Evolutionary conservation across 1,139 yeast species (phyloP).

Genomic region (Candida labiduridarum): DNA sequence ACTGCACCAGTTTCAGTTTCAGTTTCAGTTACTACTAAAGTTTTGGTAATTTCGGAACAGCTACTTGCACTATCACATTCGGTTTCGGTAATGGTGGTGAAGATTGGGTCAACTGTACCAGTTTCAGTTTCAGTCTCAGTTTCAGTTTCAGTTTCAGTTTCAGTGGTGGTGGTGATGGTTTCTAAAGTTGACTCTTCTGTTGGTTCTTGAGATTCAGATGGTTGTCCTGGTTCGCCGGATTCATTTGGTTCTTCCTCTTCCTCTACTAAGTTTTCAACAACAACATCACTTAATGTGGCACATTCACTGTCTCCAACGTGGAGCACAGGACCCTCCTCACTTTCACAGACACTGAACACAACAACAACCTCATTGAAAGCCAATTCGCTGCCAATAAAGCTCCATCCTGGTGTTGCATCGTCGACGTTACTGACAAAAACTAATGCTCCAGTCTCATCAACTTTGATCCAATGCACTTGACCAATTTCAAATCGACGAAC

Average conservation of each 20-base stretch:
- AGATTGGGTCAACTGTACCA: not conserved
- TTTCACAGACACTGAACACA: not conserved
- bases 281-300: not conserved
- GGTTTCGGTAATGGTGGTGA: constrained; percentile 7
- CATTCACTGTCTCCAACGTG: not conserved
- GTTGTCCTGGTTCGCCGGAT: constrained; percentile 8
- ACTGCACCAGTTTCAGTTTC: no score
- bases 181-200: constrained; percentile 7
- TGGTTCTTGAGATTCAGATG: constrained; percentile 5
- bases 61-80: constrained; percentile 3
- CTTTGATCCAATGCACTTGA: not conserved
- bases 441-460: not conserved
- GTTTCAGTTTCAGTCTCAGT: constrained; percentile 3
- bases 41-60: not conserved
- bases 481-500: not conserved
- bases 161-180: not conserved
- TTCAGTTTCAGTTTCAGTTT: not conserved
- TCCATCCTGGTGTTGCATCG: not conserved
- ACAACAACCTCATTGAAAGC: not conserved
- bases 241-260: constrained; percentile 1
- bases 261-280: not conserved
- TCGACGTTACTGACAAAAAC: not conserved
- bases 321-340: not conserved
- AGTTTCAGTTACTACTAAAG: no score
- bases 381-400: not conserved